These are phyloP conservation scores for Podospora appendiculata DNA, from an alignment of 495 filamentous ascomycete genomes.

Conservation along the genomic window DNA sequence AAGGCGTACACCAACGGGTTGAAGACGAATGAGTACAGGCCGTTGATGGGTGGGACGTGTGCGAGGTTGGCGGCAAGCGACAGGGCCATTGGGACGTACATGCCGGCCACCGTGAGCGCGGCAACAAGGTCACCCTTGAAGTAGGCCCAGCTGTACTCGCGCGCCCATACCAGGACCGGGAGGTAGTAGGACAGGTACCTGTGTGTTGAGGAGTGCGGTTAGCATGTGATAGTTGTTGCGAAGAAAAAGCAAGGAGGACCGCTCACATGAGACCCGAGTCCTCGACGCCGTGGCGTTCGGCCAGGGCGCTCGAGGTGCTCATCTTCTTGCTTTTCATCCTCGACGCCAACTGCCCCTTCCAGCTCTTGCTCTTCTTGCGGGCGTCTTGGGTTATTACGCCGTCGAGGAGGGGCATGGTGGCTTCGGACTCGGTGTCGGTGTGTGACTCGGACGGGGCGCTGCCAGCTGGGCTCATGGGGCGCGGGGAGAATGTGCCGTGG, in stretches of 20 bases:
- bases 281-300: slow-evolving; percentile 51
- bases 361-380: slow-evolving; percentile 14
- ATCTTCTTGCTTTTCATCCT: slow-evolving; percentile 48
- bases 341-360: slow-evolving; percentile 27
- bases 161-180: slow-evolving; percentile 81
- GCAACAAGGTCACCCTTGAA: slow-evolving; percentile 82
- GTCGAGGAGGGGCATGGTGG: slow-evolving; percentile 7
- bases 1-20: slow-evolving; percentile 85
- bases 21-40: slow-evolving; percentile 91
- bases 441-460: slow-evolving; percentile 25
- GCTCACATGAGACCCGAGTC: slow-evolving; percentile 49
- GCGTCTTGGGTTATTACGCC: slow-evolving; percentile 9
- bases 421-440: slow-evolving; percentile 15
- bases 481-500: slow-evolving; percentile 75
- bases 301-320: slow-evolving; percentile 54
- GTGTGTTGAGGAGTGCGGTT: not conserved
- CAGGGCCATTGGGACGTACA: slow-evolving; percentile 97
- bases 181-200: slow-evolving; percentile 94
- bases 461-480: slow-evolving; percentile 41
- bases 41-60: slow-evolving; percentile 88
- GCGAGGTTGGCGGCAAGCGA: slow-evolving; percentile 90
- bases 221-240: not conserved
- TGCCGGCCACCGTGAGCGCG: slow-evolving; percentile 82
- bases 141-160: slow-evolving; percentile 72
- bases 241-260: slow-evolving; percentile 4